Conservation (phyloP, 2,329 filamentous ascomycete genomes). For the Aspergillus transmontanensis region DNA sequence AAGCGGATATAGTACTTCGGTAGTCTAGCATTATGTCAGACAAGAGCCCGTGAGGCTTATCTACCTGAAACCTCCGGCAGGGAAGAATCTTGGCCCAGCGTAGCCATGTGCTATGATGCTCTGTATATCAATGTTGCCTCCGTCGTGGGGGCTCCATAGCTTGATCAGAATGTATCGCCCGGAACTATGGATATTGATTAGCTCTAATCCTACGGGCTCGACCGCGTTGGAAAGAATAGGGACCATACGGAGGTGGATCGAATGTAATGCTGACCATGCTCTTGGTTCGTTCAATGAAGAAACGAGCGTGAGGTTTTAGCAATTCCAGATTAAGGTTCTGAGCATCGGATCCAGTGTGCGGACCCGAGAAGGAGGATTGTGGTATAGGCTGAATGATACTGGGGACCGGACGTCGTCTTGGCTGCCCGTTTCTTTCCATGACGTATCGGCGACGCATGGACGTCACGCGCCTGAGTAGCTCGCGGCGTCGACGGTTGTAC, state of each 20-base stretch:
- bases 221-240: not conserved
- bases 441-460: constrained; percentile 22
- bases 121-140: constrained; percentile 86
- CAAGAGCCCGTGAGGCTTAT: not conserved
- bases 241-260: constrained; percentile 45
- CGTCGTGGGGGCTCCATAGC: constrained; percentile 78
- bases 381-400: constrained; percentile 32
- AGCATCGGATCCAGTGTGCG: constrained; percentile 10
- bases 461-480: constrained; percentile 29
- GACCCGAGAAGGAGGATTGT: constrained; percentile 12
- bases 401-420: constrained; percentile 27
- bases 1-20: not conserved
- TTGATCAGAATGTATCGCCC: constrained; percentile 85
- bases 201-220: not conserved
- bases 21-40: not conserved
- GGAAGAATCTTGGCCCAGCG: constrained; percentile 83
- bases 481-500: constrained; percentile 30
- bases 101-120: constrained; percentile 81
- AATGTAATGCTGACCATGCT: constrained; percentile 86
- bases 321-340: constrained; percentile 41
- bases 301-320: constrained; percentile 74
- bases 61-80: constrained; percentile 64
- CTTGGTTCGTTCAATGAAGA: constrained; percentile 80
- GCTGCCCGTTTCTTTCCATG: constrained; percentile 19
- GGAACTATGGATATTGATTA: constrained; percentile 52